Evolutionary conservation across 768 basidiomycete species (phyloP).

Genomic region (Pisolithus microcarpus): DNA sequence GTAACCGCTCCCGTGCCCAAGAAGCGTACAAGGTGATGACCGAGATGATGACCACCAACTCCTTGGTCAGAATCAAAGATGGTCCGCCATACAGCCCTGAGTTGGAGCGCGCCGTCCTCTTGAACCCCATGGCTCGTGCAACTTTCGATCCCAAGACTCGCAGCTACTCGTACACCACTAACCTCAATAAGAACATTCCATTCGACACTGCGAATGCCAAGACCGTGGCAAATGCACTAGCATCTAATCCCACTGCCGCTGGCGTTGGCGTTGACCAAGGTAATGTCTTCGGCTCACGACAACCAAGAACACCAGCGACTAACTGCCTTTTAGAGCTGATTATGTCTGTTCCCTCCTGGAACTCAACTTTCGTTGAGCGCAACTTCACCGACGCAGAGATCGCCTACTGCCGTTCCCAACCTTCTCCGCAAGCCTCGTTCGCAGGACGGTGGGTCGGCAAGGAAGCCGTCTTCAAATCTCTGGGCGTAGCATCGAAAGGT

Average conservation of each 20-base stretch:
- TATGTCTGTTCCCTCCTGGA: slow-evolving; percentile 83
- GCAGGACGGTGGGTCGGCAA: slow-evolving; percentile 97
- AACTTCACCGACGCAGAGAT: slow-evolving; percentile 93
- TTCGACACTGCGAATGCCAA: slow-evolving; percentile 63
- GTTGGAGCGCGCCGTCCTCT: slow-evolving; percentile 76
- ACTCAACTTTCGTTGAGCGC: slow-evolving; percentile 77
- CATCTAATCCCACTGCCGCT: slow-evolving; percentile 38
- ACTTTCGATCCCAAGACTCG: slow-evolving; percentile 76
- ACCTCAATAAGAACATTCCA: slow-evolving; percentile 46
- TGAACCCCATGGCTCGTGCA: slow-evolving; percentile 91
- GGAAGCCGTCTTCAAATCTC: slow-evolving; percentile 95
- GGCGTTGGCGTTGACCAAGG: slow-evolving; percentile 92
- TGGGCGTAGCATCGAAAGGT: slow-evolving; percentile 84
- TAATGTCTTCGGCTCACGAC: slow-evolving; percentile 24
- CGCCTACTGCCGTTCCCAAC: slow-evolving; percentile 79
- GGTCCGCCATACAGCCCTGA: slow-evolving; percentile 82
- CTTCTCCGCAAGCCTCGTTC: slow-evolving; percentile 83
- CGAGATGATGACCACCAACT: slow-evolving; percentile 91
- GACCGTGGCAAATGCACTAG: slow-evolving; percentile 42
- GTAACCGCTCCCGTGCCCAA: slow-evolving; percentile 58
- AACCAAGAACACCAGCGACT: slow-evolving; percentile 3
- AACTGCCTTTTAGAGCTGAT: slow-evolving; percentile 63
- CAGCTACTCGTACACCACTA: slow-evolving; percentile 71
- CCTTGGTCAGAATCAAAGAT: slow-evolving; percentile 92
- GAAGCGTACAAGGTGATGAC: slow-evolving; percentile 88